Evolutionary conservation across 208 protist species (phyloP), one percentile per base, ranked within the genome.

Genomic region (Wallacemonas rigidus): DNA sequence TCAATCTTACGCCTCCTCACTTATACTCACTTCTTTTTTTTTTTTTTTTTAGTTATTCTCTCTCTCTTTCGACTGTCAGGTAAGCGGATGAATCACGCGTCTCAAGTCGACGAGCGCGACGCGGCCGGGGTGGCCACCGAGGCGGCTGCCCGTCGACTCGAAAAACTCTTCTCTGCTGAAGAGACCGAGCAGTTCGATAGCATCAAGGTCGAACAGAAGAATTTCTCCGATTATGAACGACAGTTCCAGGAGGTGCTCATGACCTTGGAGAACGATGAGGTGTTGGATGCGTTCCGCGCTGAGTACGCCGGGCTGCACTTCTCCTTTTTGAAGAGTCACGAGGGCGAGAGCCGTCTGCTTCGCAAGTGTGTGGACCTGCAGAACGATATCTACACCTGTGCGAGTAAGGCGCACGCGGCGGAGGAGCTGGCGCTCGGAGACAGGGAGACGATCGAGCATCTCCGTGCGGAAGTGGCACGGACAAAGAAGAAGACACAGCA

Each of bases 231-330:
- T 58, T 94, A 98, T 54, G 97, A 99, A 81, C 81, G 88, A 39
- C 88, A 98, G 72, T 98, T 98, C 78, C 94, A 98, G 74, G 91
- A 98, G 76, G 91, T 98, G 73, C 79, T 98, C 44, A 86, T 94
- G 80, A 89, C 98, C 50, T 79, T 99, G 1, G 91, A 97, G 48
- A 95, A 90, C 61, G 97, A 99, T 70, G 95, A 98, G 43, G 79
- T 94, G 35, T 87, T 99, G 0, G 96, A 99, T 70, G 74, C 87
- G 41, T 99, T 99, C 80, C 88, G 95, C 36, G 73, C 75, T 7
- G 98, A 99, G 80, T 99, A 99, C 81, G 95, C 98, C 2, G 98
- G 98, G 45, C 87, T 99, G 8, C 98, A 99, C 74, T 80, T 93
- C 67, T 98, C 98, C 11, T 88, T 99, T 26, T 85, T 98, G 45